phyloP scores from a whole-genome alignment of 225 moss, liverwort and hornwort genomes.

The Climacium dendroides region DNA sequence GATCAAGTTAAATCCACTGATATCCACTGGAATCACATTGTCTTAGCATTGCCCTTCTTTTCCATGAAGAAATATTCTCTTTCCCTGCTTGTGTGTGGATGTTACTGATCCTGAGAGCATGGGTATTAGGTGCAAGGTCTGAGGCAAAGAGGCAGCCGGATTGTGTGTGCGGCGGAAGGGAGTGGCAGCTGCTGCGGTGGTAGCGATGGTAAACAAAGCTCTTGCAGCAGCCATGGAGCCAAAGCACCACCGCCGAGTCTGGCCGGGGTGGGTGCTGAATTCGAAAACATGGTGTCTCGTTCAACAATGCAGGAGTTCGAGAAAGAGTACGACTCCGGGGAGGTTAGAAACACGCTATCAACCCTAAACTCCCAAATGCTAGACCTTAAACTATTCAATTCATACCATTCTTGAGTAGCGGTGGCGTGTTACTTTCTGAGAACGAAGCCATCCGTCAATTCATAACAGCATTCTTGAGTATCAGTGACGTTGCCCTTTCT shows the following conservation, averaged over 20 bases:
- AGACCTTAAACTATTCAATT: background rate
- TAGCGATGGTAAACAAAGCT: constrained; percentile 32
- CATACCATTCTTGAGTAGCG: background rate
- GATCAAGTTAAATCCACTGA: background rate
- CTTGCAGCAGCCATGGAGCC: constrained; percentile 18
- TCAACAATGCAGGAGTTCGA: constrained; percentile 62
- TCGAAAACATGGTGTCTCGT: constrained; percentile 57
- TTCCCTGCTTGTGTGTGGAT: background rate
- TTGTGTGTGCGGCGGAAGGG: constrained; percentile 36
- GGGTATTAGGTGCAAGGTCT: constrained; percentile 1
- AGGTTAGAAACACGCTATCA: constrained; percentile 28
- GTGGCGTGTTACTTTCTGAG: background rate
- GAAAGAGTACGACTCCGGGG: constrained; percentile 58
- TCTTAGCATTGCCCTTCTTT: background rate
- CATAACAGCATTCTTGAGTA: background rate
- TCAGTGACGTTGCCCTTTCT: background rate
- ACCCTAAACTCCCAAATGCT: background rate
- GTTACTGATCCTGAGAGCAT: background rate
- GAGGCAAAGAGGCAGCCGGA: background rate
- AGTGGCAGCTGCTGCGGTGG: constrained; percentile 56
- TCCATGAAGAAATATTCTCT: background rate
- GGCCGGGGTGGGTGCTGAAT: constrained; percentile 57
- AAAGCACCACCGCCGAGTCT: constrained; percentile 25
- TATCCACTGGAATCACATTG: background rate
- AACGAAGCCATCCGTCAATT: background rate